Base-by-base conservation (phyloP, 2,329 filamentous ascomycete species). In the Epicoccum nigrum region DNA sequence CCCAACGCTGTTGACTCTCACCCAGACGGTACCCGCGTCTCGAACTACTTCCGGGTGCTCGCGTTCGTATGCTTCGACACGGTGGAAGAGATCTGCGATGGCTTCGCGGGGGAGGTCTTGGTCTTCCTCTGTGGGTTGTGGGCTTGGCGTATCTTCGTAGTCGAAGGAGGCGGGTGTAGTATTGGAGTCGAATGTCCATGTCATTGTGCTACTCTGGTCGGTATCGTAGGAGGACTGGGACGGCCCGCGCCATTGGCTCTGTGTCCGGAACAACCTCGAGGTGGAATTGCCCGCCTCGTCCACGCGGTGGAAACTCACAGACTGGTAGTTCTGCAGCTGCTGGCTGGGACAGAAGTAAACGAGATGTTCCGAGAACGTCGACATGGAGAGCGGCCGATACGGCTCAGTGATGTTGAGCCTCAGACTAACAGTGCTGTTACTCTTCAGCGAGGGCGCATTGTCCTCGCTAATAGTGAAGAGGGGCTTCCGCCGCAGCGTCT, bases 281-380 rank as follows among this genome's bases (percentile, higher is more conserved):
- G 6, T 25, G 4, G 31, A 8, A 20, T 20, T 33, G 21, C 15
- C 28, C 8, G 15, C 9, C 15, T 42, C 27, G 9, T 46, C 20
- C 2, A 16, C 17, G 7, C 33, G 37, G 27, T 34, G 7, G 15
- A 30, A 37, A 39, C 42, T 46, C 12, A 52, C 43, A 11, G 38
- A 52, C 27, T 52, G 49, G 4, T 21, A 27, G 4, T 37, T 33
- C 23, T 46, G 49, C 16, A 52, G 32, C 12, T 52, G 43, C n/a
- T 21, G 38, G 12, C 49, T 52, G 9, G 38, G 42, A 2, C 8
- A 12, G 9, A 51, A 46, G 25, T 27, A 19, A 19, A 51, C 20
- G 7, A 51, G 42, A 2, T 28, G 37, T 0, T 51, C 48, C 7
- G 49, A 38, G 11, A 31, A 46, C 13, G 27, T 2, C 11, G 31